Evolutionary conservation across 257 asterid genomes (phyloP).

Genomic region (Salvia rosmarinus): DNA sequence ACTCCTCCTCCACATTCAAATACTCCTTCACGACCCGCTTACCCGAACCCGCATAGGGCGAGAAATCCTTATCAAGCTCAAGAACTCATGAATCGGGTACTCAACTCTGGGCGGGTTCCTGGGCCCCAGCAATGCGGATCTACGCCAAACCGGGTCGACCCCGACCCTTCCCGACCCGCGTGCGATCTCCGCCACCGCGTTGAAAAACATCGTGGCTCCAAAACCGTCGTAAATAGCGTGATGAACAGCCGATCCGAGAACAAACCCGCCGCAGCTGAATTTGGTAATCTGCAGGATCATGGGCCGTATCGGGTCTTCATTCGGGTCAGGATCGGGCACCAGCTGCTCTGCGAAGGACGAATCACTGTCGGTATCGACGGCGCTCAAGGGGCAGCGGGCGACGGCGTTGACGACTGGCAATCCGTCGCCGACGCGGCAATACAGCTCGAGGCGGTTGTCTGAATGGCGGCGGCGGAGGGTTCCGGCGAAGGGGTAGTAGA

Average conservation of each 20-base stretch:
- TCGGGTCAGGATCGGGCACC: slow-evolving; percentile 60
- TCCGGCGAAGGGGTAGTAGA: slow-evolving; percentile 64
- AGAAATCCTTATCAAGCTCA: slow-evolving; percentile 50
- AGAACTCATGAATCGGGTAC: slow-evolving; percentile 53
- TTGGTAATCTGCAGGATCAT: slow-evolving; percentile 60
- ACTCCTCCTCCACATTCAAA: slow-evolving; percentile 56
- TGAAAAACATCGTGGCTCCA: slow-evolving; percentile 76
- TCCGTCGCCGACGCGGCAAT: slow-evolving; percentile 60
- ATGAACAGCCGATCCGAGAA: slow-evolving; percentile 72
- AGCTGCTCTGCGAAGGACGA: slow-evolving; percentile 40
- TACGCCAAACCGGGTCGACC: slow-evolving; percentile 70
- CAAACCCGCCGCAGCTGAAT: slow-evolving; percentile 77
- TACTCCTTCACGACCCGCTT: slow-evolving; percentile 50
- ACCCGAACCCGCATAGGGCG: slow-evolving; percentile 50
- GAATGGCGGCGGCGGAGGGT: slow-evolving; percentile 48
- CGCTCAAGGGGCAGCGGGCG: slow-evolving; percentile 41
- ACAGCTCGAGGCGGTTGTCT: slow-evolving; percentile 68
- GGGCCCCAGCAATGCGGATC: slow-evolving; percentile 65
- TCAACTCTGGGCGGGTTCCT: slow-evolving; percentile 53
- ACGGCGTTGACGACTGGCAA: slow-evolving; percentile 55
- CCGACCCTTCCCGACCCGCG: slow-evolving; percentile 49
- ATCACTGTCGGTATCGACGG: slow-evolving; percentile 40
- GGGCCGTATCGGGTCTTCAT: slow-evolving; percentile 46
- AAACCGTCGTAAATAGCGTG: slow-evolving; percentile 74
- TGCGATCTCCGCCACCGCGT: slow-evolving; percentile 72